phyloP scores from a whole-genome alignment of 768 basidiomycete genomes.

The Dioszegia crocea region DNA sequence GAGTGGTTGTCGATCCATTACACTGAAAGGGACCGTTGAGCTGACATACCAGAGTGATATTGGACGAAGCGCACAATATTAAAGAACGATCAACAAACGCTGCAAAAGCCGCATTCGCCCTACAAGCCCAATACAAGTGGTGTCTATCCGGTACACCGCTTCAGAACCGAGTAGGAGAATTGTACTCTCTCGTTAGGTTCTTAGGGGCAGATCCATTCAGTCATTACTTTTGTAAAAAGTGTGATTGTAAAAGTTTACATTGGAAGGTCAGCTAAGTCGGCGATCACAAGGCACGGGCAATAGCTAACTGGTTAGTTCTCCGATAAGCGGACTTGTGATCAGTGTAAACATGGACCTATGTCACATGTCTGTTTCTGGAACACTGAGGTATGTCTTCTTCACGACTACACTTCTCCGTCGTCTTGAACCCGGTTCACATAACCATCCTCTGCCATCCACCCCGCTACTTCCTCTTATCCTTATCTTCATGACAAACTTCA shows the following conservation, averaged over 20 bases:
- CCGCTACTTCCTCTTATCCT: no score
- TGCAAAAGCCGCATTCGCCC: slow-evolving; percentile 69
- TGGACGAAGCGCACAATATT: slow-evolving; percentile 94
- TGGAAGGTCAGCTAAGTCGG: slow-evolving; percentile 55
- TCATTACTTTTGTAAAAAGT: slow-evolving; percentile 61
- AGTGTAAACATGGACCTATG: slow-evolving; percentile 52
- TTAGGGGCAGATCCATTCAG: slow-evolving; percentile 71
- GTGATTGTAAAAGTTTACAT: slow-evolving; percentile 89
- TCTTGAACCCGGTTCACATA: no score
- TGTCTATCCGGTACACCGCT: slow-evolving; percentile 94
- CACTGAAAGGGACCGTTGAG: neutral
- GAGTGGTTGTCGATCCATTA: slow-evolving; percentile 1
- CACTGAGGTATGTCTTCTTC: slow-evolving; percentile 14
- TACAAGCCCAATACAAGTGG: slow-evolving; percentile 77
- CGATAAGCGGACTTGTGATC: slow-evolving; percentile 76
- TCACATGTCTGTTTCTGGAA: slow-evolving; percentile 75
- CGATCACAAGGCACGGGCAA: neutral
- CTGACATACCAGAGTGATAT: slow-evolving; percentile 49
- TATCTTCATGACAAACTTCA: no score
- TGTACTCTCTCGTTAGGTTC: slow-evolving; percentile 87
- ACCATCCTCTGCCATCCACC: no score
- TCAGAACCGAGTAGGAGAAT: slow-evolving; percentile 96
- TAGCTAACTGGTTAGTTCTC: slow-evolving; percentile 55
- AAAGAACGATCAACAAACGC: slow-evolving; percentile 76
- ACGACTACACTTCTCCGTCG: no score